These are phyloP conservation scores for Yarrowia sp. DNA, from an alignment of 805 yeast species.

Conservation along the genomic window DNA sequence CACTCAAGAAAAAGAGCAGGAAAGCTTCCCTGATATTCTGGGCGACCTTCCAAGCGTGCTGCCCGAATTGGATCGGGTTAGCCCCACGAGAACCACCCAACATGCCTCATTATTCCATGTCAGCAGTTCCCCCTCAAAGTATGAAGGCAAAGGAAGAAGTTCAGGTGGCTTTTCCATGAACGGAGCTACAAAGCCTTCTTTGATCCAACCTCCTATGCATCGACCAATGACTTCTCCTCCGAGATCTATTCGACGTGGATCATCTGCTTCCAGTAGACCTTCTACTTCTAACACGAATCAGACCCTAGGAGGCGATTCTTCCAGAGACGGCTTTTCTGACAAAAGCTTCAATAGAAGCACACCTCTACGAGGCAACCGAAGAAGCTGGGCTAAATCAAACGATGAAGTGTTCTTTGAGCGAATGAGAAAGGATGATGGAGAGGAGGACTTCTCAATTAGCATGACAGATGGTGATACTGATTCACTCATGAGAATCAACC, in stretches of 20 bases:
- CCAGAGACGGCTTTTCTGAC: not conserved
- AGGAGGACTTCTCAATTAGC: not conserved
- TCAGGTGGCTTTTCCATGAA: not conserved
- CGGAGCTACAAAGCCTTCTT: not conserved
- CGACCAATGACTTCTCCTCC: not conserved
- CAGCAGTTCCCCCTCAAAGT: not conserved
- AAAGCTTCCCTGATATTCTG: slow-evolving; percentile 18
- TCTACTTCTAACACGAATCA: not conserved
- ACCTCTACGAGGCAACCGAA: not conserved
- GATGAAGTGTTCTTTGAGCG: slow-evolving; percentile 27
- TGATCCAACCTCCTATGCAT: no score
- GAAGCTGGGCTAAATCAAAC: slow-evolving; percentile 18
- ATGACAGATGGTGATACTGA: slow-evolving; percentile 12
- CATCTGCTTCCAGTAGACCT: slow-evolving; percentile 5
- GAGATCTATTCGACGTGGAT: not conserved
- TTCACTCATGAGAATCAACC: slow-evolving; percentile 7
- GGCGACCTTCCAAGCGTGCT: slow-evolving; percentile 16
- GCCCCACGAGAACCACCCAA: slow-evolving; percentile 7
- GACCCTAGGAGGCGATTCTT: not conserved
- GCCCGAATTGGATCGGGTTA: slow-evolving; percentile 5
- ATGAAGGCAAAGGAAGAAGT: not conserved
- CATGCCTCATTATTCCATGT: not conserved
- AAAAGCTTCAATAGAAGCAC: slow-evolving; percentile 4
- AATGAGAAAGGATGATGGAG: not conserved
- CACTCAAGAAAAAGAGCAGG: not conserved